These are phyloP conservation scores for Inga leiocalycina DNA, from an alignment of 306 rosid species.

Conservation along the genomic window DNA sequence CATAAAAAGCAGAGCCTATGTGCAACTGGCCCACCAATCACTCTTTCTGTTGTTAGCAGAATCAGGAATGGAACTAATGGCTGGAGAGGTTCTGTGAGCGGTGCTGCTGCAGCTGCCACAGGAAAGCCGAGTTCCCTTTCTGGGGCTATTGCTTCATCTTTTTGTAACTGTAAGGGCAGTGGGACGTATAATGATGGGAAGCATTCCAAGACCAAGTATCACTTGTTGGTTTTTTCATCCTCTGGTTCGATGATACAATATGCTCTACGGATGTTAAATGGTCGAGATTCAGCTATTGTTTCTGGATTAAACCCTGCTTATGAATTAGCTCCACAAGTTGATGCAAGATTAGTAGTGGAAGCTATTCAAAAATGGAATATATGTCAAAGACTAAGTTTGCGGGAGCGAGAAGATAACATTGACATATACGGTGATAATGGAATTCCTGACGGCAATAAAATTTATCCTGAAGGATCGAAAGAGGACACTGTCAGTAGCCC, in stretches of 20 bases:
- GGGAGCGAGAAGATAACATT: conserved; percentile 69
- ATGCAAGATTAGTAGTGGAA: conserved; percentile 76
- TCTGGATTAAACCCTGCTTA: conserved; percentile 53
- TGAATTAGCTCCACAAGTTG: conserved; percentile 62
- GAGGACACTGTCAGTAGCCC: conserved; percentile 48
- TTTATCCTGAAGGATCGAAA: conserved; percentile 60
- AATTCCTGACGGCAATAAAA: conserved; percentile 56
- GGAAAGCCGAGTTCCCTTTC: conserved; percentile 66
- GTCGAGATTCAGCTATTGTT: conserved; percentile 50
- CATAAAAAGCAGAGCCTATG: conserved; percentile 55
- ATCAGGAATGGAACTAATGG: conserved; percentile 80
- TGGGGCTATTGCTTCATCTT: conserved; percentile 86
- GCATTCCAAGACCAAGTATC: conserved; percentile 62
- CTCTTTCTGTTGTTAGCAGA: conserved; percentile 84
- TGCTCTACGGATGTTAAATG: conserved; percentile 50
- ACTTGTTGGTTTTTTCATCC: conserved; percentile 83
- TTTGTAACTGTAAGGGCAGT: conserved; percentile 62
- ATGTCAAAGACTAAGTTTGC: conserved; percentile 71
- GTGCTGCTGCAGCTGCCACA: conserved; percentile 95
- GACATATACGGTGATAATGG: conserved; percentile 97
- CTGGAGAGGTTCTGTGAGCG: conserved; percentile 88
- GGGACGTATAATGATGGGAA: conserved; percentile 48
- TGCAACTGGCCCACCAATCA: conserved; percentile 65
- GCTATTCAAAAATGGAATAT: conserved; percentile 93
- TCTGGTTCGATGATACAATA: conserved; percentile 86